Base-by-base conservation (phyloP, 805 yeast genomes). In the Suhomyces sp. region DNA sequence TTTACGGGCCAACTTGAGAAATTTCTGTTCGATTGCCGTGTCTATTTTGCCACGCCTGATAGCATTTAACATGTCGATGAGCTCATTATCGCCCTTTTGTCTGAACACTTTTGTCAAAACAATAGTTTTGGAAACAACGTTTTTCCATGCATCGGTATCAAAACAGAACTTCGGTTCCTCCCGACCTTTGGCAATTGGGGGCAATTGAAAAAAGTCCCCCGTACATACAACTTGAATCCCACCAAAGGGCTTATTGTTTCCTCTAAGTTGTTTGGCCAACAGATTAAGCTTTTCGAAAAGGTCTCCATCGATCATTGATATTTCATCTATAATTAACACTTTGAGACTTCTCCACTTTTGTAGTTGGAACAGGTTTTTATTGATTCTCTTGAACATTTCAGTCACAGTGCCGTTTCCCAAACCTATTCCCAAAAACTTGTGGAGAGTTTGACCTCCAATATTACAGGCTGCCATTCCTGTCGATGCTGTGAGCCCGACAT, bases 131-230 rank as follows among this genome's bases (percentile, higher is more conserved):
- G 79, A 69, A 43, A 94, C 77, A 6, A 83, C 80, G 25, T 67
- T 68, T 15, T 68, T 68, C 99, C 99, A 94, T 22, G 83, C 69
- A 2, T 72, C 64, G 8, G 90, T 78, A 60, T 91, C 87, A 62
- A 94, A 94, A 53, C 96, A 86, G 63, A 86, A 94, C 29, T 64
- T 64, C 2, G 72, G 68, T 40, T 55, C 62, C 22, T 55, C 62
- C 22, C 62, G 61, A 0, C 67, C 67, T 15, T 63, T 63, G 19
- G 64, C 73, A 6, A 94, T 96, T 0, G 99, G 99, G 1, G 99
- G 99, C 43, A 94, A 75, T 70, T 94, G 99, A 68, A 87, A 92
- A 65, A 93, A 92, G 69, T 94, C 99, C n/a, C 99, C 99, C 3
- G 96, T 87, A 33, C 92, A 69, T 10, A 94, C 82, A 13, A 94